Evolutionary conservation across 352 stramenopile species (phyloP), one percentile per base, ranked within the genome.

Genomic region (Globisporangium megalacanthum): DNA sequence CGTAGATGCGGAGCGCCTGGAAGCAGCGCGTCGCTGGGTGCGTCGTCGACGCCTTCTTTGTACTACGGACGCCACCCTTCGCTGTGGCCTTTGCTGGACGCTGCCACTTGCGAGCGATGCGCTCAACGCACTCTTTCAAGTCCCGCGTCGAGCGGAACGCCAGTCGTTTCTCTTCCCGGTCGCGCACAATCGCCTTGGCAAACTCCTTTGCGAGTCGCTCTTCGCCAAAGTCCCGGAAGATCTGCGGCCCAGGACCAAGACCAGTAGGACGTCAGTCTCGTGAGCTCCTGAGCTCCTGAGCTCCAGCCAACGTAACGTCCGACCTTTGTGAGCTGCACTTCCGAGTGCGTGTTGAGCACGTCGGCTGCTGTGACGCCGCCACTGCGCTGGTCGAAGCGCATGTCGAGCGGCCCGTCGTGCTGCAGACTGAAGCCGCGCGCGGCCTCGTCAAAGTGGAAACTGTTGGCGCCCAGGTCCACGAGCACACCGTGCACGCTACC

Each of bases 401-500:
- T 93, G 66, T 93, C 80, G 31, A 93, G 56, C 39, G 83, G 83
- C 0, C 83, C 83, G 61, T 93, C 79, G 52, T 78, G 75, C 54
- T 83, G 63, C 46, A 78, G 80, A 66, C 81, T 91, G 60, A 93
- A 91, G 17, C 83, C 83, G 31, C 83, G 75, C 35, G 71, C 66
- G 10, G 73, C 63, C 48, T 77, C 68, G 55, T 93, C 83, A 52
- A 92, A 88, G 68, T 93, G 83, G 54, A 86, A 89, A 62, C 83
- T 93, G 57, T 93, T 93, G 33, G 79, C 83, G 10, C 83, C 83
- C 10, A 93, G 73, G 61, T 93, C 83, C 33, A 93, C 79, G 47
- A 89, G 66, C 54, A 89, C 79, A 41, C 83, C 83, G 45, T 86
- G 72, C 5, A 91, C 81, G 37, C 56, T 14, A 2, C 44, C 75